Evolutionary conservation across 495 filamentous ascomycete species (phyloP).

Genomic region (Penicillium mononematosum): DNA sequence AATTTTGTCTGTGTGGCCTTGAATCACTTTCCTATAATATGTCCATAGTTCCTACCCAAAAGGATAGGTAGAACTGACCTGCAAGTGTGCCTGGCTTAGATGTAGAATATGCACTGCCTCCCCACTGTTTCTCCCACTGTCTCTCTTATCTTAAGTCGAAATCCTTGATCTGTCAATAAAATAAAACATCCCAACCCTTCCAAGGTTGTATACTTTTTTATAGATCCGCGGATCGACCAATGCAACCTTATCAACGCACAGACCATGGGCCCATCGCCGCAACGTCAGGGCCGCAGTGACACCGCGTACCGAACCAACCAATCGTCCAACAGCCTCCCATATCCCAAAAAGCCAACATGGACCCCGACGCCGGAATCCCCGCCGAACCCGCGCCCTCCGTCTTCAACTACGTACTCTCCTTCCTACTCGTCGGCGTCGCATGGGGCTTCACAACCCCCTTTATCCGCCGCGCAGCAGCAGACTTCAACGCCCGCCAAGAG

Average conservation of each 20-base stretch:
- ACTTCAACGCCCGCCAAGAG: slow-evolving; percentile 54
- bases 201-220: not conserved
- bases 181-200: not conserved
- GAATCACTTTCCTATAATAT: too few relatives aligned
- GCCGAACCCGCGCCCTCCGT: slow-evolving; percentile 60
- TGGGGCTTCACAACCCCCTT: slow-evolving; percentile 71
- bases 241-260: slow-evolving; percentile 8
- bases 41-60: not conserved
- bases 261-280: not conserved
- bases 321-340: not conserved
- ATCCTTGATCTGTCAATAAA: not conserved
- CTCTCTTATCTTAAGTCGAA: not conserved
- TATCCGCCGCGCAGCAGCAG: slow-evolving; percentile 57
- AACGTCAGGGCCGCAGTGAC: not conserved
- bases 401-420: slow-evolving; percentile 80
- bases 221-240: not conserved
- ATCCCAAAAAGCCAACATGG: slow-evolving; percentile 22
- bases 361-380: slow-evolving; percentile 30
- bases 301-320: not conserved
- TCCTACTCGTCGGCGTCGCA: slow-evolving; percentile 85
- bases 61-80: too few relatives aligned
- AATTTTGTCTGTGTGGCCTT: not conserved
- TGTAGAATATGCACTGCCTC: not conserved
- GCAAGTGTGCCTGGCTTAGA: not conserved
- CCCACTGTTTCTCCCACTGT: too few relatives aligned